phyloP scores from a whole-genome alignment of 2,329 filamentous ascomycete genomes.

The Atkinsonella hypoxylon region DNA sequence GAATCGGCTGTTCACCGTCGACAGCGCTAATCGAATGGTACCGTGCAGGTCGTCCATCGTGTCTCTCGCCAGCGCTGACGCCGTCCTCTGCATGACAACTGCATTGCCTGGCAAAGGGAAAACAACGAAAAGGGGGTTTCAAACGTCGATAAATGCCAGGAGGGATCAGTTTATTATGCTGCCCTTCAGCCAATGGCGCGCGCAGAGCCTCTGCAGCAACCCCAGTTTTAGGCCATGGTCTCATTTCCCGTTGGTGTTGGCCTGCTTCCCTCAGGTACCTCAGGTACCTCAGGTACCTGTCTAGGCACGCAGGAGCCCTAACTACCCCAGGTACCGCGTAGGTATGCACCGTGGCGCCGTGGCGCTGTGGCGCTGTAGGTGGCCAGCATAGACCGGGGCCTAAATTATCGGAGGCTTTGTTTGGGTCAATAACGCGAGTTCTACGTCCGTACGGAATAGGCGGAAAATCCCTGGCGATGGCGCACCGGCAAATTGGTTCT shows the following conservation, averaged over 20 bases:
- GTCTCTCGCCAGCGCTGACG: neutral
- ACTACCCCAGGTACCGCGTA: too few species aligned
- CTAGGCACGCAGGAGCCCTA: too few species aligned
- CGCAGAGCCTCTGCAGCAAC: constrained; percentile 4
- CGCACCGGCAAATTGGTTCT: too few species aligned
- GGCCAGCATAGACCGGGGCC: too few species aligned
- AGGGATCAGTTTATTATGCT: neutral
- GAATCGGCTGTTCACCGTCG: neutral
- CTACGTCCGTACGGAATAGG: too few species aligned
- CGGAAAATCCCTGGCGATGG: too few species aligned
- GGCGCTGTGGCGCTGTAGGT: too few species aligned
- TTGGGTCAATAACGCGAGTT: too few species aligned
- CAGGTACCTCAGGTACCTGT: too few species aligned
- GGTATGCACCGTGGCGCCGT: too few species aligned
- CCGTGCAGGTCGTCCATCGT: neutral
- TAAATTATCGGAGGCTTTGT: too few species aligned
- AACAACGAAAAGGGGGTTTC: neutral
- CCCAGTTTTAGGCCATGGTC: constrained; percentile 2
- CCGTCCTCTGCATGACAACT: neutral
- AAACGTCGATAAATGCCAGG: neutral
- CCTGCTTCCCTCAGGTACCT: neutral
- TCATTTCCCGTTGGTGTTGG: constrained; percentile 7
- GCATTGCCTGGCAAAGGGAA: neutral
- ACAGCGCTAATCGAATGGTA: neutral
- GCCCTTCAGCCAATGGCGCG: constrained; percentile 5